Conservation (phyloP, 148 eudicot species). For the Camellia lanceoleosa region DNA sequence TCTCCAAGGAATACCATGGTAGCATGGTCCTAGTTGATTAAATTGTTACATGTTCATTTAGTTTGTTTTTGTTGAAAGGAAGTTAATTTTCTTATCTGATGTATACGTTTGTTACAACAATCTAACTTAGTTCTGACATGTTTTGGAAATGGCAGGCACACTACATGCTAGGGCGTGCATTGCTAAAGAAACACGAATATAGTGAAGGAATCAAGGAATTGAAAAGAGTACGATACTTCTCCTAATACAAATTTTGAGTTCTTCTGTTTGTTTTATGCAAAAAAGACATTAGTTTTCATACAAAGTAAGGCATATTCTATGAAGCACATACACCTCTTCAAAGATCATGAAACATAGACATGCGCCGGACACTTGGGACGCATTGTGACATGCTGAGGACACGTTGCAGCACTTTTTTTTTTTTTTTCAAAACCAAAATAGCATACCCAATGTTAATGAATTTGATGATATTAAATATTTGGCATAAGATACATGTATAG, state of each 20-base stretch:
- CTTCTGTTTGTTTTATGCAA: not conserved
- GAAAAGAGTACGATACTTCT: slow-evolving; percentile 50
- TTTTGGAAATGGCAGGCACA: slow-evolving; percentile 48
- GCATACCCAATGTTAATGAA: too few species aligned
- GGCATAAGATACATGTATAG: too few species aligned
- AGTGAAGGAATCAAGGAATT: slow-evolving; percentile 64
- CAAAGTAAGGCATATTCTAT: not conserved
- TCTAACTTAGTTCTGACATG: not conserved
- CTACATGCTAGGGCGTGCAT: slow-evolving; percentile 80
- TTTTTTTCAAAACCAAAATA: too few species aligned
- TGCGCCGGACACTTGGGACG: too few species aligned
- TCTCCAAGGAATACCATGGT: not conserved
- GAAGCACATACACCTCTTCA: too few species aligned
- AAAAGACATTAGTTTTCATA: not conserved
- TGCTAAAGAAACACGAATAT: slow-evolving; percentile 51
- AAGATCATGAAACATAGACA: too few species aligned
- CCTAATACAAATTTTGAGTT: not conserved
- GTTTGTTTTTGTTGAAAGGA: not conserved
- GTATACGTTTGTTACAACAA: not conserved
- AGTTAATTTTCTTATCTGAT: not conserved
- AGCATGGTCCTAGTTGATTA: not conserved
- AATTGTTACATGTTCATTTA: not conserved
- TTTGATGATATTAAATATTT: too few species aligned
- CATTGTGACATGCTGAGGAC: too few species aligned
- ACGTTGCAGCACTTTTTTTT: too few species aligned